Base-by-base conservation (phyloP, 106 monocot species). In the Dendrobium huoshanense region DNA sequence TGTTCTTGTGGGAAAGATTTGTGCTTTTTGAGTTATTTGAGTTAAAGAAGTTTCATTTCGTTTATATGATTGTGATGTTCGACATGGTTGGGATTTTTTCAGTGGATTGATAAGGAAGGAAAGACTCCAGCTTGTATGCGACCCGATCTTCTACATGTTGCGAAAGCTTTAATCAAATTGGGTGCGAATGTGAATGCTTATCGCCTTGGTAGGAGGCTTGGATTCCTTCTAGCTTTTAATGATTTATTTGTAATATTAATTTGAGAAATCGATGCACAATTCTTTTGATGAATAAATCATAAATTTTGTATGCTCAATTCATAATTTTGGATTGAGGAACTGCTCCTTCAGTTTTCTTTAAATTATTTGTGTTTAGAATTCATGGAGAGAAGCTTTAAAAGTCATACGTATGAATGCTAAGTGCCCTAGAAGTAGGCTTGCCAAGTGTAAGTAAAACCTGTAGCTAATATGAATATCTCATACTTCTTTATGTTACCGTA, bases 101-200 rank as follows among this genome's bases (percentile, higher is more conserved):
- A 99, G 95, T 99, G 91, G 89, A 83, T 95, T 18, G 99, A 99
- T 74, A 88, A 86, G 59, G 95, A 95, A 81, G 95, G 99, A 76
- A 95, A 87, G 61, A 99, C 91, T 6, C 99, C 99, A 0, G 95
- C 99, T 0, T 91, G 93, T 79, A 83, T 91, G 88, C 85, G 82
- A 79, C 88, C 88, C 6, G 89, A 95, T 67, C 81, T 85, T 40
- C 24, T 99, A 22, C 79, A 56, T 29, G 91, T 93, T 40, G 99
- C 85, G 0, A 83, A 90, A 55, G 78, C 80, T 51, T 67, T 99
- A 67, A 81, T 99, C 33, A 93, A 95, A 44, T 67, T 99, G 76
- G 99, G 99, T 75, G 99, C 99, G 55, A 90, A 99, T 82, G 90
- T 93, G 27, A 93, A 99, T 78, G 91, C 88, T 75, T 99, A 95